A percentile compares a stretch with the other conserved stretches of the same genome.
Evolutionary conservation across 2,329 filamentous ascomycete species (phyloP).

Genomic region (Hawksworthiomyces lignivorus): DNA sequence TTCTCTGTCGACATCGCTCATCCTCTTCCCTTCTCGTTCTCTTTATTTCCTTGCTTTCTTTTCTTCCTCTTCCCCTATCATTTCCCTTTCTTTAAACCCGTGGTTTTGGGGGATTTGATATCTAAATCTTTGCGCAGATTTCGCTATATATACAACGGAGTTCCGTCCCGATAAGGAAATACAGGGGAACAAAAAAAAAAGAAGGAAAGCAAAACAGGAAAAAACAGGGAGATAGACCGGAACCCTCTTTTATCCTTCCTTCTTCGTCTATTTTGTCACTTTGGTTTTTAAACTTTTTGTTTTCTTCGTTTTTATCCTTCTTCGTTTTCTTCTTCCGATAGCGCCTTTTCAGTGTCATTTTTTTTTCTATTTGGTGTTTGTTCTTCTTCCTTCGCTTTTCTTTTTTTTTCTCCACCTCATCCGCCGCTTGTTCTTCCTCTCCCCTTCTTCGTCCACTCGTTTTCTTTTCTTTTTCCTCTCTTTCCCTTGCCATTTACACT

Average conservation of each 20-base stretch:
- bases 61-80: neutral
- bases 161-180: constrained; percentile 7
- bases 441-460: neutral
- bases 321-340: neutral
- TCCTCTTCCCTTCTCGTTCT: too few relatives aligned
- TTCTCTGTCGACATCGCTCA: neutral
- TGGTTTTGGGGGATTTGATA: too few relatives aligned
- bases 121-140: too few relatives aligned
- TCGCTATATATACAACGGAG: neutral
- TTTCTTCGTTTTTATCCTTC: neutral
- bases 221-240: constrained; percentile 12
- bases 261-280: too few relatives aligned
- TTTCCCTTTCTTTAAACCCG: too few relatives aligned
- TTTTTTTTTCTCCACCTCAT: constrained; percentile 1
- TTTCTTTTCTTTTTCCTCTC: neutral
- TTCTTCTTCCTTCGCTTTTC: neutral
- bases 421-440: neutral
- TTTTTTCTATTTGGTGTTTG: neutral
- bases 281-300: too few relatives aligned
- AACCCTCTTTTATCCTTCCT: neutral
- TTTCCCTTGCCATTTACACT: too few relatives aligned
- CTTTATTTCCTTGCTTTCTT: neutral
- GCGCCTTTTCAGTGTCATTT: neutral
- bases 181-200: constrained; percentile 4
- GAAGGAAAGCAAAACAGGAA: constrained; percentile 12